phyloP scores from a whole-genome alignment of 495 filamentous ascomycete genomes.

The Penicillium desertorum region DNA sequence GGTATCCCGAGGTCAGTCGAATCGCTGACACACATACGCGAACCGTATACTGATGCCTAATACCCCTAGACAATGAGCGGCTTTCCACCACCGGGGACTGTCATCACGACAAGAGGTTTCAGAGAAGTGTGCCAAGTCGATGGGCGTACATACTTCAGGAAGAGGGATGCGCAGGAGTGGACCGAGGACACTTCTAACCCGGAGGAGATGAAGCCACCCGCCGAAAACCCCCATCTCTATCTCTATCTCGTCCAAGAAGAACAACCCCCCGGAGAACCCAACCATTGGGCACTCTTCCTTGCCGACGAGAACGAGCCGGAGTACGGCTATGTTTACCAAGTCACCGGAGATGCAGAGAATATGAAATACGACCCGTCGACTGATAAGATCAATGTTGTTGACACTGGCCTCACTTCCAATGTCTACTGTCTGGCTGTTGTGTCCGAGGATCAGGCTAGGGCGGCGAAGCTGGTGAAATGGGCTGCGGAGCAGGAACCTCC shows the following conservation, averaged over 20 bases:
- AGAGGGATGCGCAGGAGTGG: constrained; percentile 15
- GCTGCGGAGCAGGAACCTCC: constrained; percentile 20
- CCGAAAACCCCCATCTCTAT: constrained; percentile 11
- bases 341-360: constrained; percentile 24
- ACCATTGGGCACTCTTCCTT: constrained; percentile 28
- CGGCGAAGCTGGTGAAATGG: constrained; percentile 9
- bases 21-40: too few species aligned
- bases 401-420: constrained; percentile 1
- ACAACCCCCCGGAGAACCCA: constrained; percentile 20
- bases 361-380: constrained; percentile 27
- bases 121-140: constrained; percentile 25
- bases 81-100: constrained; percentile 8
- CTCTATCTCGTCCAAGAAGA: constrained; percentile 23
- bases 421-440: constrained; percentile 17
- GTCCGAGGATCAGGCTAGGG: constrained; percentile 12
- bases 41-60: not conserved
- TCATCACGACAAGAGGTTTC: constrained; percentile 15
- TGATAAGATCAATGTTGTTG: constrained; percentile 3
- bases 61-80: constrained; percentile 6
- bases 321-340: constrained; percentile 16
- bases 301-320: constrained; percentile 22
- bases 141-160: constrained; percentile 15
- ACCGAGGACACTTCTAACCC: constrained; percentile 2
- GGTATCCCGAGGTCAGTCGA: not conserved
- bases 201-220: not conserved